Base-by-base conservation (phyloP, 768 basidiomycete species). In the Leccinum variicolor region DNA sequence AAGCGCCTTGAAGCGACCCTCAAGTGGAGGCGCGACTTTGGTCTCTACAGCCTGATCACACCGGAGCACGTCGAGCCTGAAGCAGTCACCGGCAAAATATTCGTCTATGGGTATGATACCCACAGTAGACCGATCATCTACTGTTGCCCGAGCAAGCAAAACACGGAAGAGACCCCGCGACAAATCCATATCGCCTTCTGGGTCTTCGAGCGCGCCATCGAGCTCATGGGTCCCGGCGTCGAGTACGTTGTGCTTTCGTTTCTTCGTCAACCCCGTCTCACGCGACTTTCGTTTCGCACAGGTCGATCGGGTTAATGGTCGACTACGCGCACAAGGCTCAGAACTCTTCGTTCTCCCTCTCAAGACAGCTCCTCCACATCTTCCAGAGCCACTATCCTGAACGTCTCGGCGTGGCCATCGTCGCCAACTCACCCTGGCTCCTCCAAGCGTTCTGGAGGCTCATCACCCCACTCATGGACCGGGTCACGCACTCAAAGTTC, bases 301-400 rank as follows among this genome's bases (percentile, higher is more conserved):
- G 90, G 69, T 85, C 82, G 10, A 62, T 92, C 28, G 79, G 77
- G 11, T 75, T 92, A 21, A 82, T 94, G 73, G 84, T 92, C 62
- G 85, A 94, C 75, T 92, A 86, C 53, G 87, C 82, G 3, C 88
- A 90, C 67, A 80, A 81, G 67, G 82, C 80, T 36, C 92, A 90
- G 72, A 83, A 64, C 25, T 78, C 82, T 0, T 75, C 78, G 6
- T 51, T 83, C 13, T 29, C 63, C 0, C 74, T 69, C 15, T 59
- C 80, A 3, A 71, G 76, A 10, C 67, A 63, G 26, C 76, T 82
- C 11, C 77, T 88, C 53, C 72, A 78, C 68, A 88, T 91, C 63
- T 78, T 92, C 15, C 91, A 92, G 66, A 81, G 83, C 28, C 90
- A 94, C 67, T 94, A 93, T 64, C 92, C 92, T 0, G 94, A 96